phyloP scores from a whole-genome alignment of 73 alveolate genomes.

The Paramecium primaurelia region DNA sequence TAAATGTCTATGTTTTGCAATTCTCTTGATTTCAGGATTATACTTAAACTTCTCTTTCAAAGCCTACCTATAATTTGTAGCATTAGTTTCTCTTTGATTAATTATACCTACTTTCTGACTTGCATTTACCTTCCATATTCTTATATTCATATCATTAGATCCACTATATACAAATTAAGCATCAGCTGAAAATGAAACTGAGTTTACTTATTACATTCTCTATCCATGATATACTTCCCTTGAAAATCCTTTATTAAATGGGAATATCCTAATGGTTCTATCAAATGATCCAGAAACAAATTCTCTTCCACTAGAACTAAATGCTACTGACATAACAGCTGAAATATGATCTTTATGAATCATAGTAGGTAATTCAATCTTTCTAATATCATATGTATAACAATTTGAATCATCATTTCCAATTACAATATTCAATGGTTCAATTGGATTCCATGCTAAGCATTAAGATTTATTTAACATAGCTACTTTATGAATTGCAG shows the following conservation, averaged over 20 bases:
- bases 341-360: slow-evolving; percentile 97
- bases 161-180: slow-evolving; percentile 93
- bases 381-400: slow-evolving; percentile 97
- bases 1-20: slow-evolving; percentile 86
- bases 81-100: slow-evolving; percentile 86
- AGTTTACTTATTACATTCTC: slow-evolving; percentile 96
- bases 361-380: slow-evolving; percentile 86
- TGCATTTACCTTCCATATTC: slow-evolving; percentile 97
- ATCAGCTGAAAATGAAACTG: slow-evolving; percentile 91
- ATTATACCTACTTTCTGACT: slow-evolving; percentile 81
- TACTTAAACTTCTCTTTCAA: slow-evolving; percentile 89
- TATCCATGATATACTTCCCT: slow-evolving; percentile 97
- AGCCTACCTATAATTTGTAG: slow-evolving; percentile 81
- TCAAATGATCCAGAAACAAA: slow-evolving; percentile 97
- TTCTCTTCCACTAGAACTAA: slow-evolving; percentile 96
- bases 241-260: slow-evolving; percentile 82
- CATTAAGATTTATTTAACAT: slow-evolving; percentile 89
- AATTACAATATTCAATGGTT: slow-evolving; percentile 94
- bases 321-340: slow-evolving; percentile 93
- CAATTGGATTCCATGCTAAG: slow-evolving; percentile 97
- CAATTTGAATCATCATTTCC: slow-evolving; percentile 97
- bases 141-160: slow-evolving; percentile 94
- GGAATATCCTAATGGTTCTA: slow-evolving; percentile 93
- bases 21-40: slow-evolving; percentile 86
- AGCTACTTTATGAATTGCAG: slow-evolving; percentile 85